phyloP scores from a whole-genome alignment of 257 asterid species.

The Rehmannia glutinosa region DNA sequence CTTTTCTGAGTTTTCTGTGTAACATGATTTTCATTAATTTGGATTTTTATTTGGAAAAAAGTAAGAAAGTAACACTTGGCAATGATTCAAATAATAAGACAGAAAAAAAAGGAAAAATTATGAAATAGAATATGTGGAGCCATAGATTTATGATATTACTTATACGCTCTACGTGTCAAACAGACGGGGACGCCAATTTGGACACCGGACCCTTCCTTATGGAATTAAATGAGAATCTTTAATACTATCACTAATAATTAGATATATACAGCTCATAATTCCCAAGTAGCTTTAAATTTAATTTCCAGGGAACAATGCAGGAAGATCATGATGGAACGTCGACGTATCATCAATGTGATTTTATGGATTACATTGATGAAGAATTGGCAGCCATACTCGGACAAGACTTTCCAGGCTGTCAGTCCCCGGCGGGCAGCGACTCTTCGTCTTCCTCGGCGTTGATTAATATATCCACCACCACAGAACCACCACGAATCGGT shows the following conservation, averaged over 20 bases:
- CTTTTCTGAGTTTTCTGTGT: too few species aligned
- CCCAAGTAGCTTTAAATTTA: not conserved
- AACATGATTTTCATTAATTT: too few species aligned
- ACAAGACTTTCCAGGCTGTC: not conserved
- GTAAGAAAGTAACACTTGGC: not conserved
- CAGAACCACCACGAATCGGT: not conserved
- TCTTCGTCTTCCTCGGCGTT: conserved; percentile 3
- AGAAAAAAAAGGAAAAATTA: not conserved
- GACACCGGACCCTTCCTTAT: not conserved
- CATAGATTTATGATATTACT: conserved; percentile 5
- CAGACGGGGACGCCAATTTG: not conserved
- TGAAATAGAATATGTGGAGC: not conserved
- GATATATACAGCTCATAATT: not conserved
- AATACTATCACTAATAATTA: not conserved
- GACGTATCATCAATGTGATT: conserved; percentile 12
- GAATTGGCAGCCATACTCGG: conserved; percentile 26
- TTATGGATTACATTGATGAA: conserved; percentile 28
- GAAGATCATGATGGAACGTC: not conserved
- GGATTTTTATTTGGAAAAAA: not conserved
- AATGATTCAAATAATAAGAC: not conserved
- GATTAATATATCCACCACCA: not conserved
- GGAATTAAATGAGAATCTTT: not conserved
- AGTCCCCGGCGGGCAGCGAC: not conserved
- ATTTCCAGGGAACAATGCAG: not conserved
- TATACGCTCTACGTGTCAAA: not conserved